Conservation (phyloP, 2,329 filamentous ascomycete species). For the Thelonectria blattea region DNA sequence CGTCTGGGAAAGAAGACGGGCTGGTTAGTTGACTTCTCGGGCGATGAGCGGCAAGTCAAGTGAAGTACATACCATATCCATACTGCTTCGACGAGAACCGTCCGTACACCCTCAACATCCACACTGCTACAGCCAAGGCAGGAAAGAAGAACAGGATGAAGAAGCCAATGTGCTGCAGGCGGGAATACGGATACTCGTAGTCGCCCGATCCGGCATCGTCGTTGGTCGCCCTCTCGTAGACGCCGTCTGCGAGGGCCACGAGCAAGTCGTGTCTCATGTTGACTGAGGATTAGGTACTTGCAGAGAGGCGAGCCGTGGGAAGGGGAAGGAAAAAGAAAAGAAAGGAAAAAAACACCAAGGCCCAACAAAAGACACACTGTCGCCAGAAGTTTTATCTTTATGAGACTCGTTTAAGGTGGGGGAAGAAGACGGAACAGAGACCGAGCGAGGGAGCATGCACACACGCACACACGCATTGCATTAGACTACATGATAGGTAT, state of each 20-base stretch:
- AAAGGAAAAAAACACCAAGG: background rate
- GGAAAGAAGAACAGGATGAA: slow-evolving; percentile 30
- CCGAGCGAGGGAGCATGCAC: no score
- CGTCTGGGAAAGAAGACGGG: slow-evolving; percentile 17
- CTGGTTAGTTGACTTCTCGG: slow-evolving; percentile 3
- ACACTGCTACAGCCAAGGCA: slow-evolving; percentile 21
- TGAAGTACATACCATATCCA: slow-evolving; percentile 19
- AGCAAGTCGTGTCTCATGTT: slow-evolving; percentile 20
- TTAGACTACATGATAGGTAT: no score
- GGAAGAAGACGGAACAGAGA: slow-evolving; percentile 3
- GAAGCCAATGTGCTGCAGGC: slow-evolving; percentile 26
- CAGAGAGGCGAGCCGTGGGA: background rate
- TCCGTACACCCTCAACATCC: slow-evolving; percentile 22
- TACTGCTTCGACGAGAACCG: slow-evolving; percentile 26
- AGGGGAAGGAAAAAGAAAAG: background rate
- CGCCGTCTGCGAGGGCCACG: slow-evolving; percentile 9
- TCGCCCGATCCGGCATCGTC: slow-evolving; percentile 6
- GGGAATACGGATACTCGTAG: slow-evolving; percentile 23
- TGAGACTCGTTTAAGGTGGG: background rate
- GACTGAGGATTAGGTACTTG: background rate
- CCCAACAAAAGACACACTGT: no score
- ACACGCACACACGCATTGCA: no score
- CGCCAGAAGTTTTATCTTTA: background rate
- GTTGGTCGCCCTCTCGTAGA: slow-evolving; percentile 13
- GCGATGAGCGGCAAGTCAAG: background rate